These are phyloP conservation scores for Paramecium sonneborni DNA, from an alignment of 73 alveolate genomes.

Conservation along the genomic window DNA sequence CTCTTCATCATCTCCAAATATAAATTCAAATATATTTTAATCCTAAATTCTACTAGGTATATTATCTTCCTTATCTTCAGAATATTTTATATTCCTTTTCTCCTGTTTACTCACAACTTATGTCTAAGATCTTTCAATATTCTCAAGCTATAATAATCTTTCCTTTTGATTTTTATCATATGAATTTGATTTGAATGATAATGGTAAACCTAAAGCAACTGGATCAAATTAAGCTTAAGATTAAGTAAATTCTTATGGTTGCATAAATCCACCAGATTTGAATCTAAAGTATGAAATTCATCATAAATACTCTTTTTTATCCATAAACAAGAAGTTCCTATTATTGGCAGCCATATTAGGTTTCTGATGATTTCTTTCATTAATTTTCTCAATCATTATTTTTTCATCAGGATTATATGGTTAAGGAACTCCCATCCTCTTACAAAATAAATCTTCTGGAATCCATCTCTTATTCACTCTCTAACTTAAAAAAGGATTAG, in stretches of 20 bases:
- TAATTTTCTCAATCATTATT: not conserved
- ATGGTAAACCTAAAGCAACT: not conserved
- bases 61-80: not conserved
- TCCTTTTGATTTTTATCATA: not conserved
- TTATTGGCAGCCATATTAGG: constrained; percentile 2
- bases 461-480: constrained; percentile 20
- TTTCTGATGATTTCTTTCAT: not conserved
- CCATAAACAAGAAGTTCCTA: not conserved
- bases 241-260: not conserved
- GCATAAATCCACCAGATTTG: not conserved
- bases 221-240: not conserved
- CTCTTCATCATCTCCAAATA: not conserved
- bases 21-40: not conserved
- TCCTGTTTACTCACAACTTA: not conserved
- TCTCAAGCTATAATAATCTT: not conserved
- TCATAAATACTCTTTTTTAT: not conserved
- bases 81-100: not conserved
- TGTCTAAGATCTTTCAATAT: not conserved
- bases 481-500: constrained; percentile 8
- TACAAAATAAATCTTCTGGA: constrained; percentile 36
- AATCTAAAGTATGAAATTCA: not conserved
- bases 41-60: not conserved
- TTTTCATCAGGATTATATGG: constrained; percentile 13
- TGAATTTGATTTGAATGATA: not conserved
- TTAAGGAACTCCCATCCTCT: constrained; percentile 44